Percentiles rank a stretch among this genome's conserved stretches.
phyloP scores from a whole-genome alignment of 441 rosid species.

The Jatropha podagrica region DNA sequence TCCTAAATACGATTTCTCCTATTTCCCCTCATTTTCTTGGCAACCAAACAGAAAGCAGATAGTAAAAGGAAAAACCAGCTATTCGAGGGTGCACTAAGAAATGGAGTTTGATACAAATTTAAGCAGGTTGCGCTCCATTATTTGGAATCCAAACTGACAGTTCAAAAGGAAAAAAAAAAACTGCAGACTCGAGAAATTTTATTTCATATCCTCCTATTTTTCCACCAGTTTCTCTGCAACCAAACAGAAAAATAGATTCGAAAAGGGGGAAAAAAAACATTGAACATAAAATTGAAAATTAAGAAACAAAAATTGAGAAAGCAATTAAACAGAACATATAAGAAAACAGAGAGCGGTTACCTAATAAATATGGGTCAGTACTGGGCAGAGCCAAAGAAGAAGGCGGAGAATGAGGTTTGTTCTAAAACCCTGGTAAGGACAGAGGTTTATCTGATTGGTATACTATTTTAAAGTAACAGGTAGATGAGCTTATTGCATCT shows the following conservation, averaged over 20 bases:
- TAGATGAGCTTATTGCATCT: conserved; percentile 13
- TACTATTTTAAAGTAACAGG: conserved; percentile 7
- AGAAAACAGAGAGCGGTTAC: background rate
- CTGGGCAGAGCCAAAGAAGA: conserved; percentile 15
- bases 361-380: background rate
- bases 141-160: no score
- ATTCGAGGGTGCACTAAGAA: no score
- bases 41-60: conserved; percentile 6
- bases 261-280: no score
- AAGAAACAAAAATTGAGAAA: background rate
- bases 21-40: conserved; percentile 18
- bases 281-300: background rate
- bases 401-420: background rate
- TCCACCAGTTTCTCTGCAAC: conserved; percentile 16
- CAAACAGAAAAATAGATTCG: background rate
- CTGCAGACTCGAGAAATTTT: no score
- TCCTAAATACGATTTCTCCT: conserved; percentile 3
- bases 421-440: conserved; percentile 32
- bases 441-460: conserved; percentile 27
- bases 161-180: no score
- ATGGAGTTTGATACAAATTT: no score
- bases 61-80: background rate
- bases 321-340: background rate
- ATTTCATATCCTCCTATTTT: conserved; percentile 1
- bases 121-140: no score